Percentiles rank a stretch among this genome's conserved stretches.
Evolutionary conservation across 2,329 filamentous ascomycete species (phyloP).

Genomic region (Xenosphaeropsis pyriputrescens): DNA sequence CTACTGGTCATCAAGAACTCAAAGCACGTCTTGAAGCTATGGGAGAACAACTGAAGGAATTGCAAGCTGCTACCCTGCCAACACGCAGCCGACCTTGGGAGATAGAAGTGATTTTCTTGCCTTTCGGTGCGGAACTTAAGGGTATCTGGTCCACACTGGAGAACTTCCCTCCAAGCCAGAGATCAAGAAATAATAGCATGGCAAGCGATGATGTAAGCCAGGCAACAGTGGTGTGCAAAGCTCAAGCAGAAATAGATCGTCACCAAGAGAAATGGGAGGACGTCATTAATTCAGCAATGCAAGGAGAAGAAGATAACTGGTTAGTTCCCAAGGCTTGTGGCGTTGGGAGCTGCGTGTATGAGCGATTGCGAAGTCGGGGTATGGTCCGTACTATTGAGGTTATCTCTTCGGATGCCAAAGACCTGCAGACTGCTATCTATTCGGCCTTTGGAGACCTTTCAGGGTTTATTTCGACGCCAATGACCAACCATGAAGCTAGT

Average conservation of each 20-base stretch:
- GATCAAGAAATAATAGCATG: slow-evolving; percentile 19
- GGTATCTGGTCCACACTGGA: slow-evolving; percentile 34
- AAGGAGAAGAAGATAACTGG: slow-evolving; percentile 6
- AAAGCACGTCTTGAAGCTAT: slow-evolving; percentile 28
- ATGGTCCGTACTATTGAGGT: slow-evolving; percentile 51
- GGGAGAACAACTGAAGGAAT: slow-evolving; percentile 21
- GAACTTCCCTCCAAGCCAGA: slow-evolving; percentile 21
- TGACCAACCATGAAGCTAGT: slow-evolving; percentile 6
- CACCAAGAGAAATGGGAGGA: slow-evolving; percentile 2
- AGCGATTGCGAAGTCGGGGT: slow-evolving; percentile 61
- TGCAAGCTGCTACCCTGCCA: slow-evolving; percentile 28
- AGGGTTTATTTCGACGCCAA: slow-evolving; percentile 7
- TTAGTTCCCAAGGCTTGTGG: slow-evolving; percentile 55
- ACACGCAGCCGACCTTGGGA: slow-evolving; percentile 52
- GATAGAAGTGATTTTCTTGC: slow-evolving; percentile 62
- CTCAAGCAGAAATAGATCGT: slow-evolving; percentile 4
- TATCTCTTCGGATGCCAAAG: slow-evolving; percentile 47
- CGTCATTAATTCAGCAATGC: not conserved
- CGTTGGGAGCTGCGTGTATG: slow-evolving; percentile 45
- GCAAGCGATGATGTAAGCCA: slow-evolving; percentile 31
- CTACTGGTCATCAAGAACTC: slow-evolving; percentile 14
- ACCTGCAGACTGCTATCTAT: slow-evolving; percentile 49
- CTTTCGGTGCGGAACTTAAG: slow-evolving; percentile 42
- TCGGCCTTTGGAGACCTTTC: slow-evolving; percentile 38
- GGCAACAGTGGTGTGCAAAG: slow-evolving; percentile 13